Conservation (phyloP, 176 grass and related monocot genomes). For the Triticum turgidum region DNA sequence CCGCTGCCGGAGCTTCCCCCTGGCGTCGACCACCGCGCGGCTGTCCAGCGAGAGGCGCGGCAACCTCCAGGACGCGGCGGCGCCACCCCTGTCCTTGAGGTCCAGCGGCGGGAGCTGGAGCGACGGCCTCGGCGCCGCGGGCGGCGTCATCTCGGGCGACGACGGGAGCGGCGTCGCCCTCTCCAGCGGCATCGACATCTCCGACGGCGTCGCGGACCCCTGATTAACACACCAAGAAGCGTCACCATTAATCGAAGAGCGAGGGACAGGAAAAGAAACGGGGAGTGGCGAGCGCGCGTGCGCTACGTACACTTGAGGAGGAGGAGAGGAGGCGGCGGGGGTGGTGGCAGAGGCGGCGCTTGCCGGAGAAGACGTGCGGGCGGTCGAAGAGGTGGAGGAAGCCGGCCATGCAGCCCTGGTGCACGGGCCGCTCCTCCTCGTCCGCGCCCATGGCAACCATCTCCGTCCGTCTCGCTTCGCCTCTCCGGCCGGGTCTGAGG, state of each 20-base stretch:
- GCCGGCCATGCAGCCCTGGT: slow-evolving; percentile 79
- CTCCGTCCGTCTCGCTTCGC: not conserved
- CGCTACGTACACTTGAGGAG: slow-evolving; percentile 18
- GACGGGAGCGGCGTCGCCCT: slow-evolving; percentile 19
- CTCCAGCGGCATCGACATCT: slow-evolving; percentile 51
- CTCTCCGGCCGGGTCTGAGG: no score
- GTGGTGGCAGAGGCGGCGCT: slow-evolving; percentile 25
- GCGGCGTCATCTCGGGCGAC: slow-evolving; percentile 48
- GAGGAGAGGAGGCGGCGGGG: slow-evolving; percentile 44
- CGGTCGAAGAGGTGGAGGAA: slow-evolving; percentile 92
- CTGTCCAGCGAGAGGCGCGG: slow-evolving; percentile 92
- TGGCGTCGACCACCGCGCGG: slow-evolving; percentile 58
- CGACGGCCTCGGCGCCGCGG: slow-evolving; percentile 48
- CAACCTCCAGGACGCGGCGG: slow-evolving; percentile 39
- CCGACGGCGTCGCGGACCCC: slow-evolving; percentile 84
- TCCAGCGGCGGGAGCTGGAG: slow-evolving; percentile 48
- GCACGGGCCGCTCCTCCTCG: slow-evolving; percentile 57
- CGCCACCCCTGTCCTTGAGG: slow-evolving; percentile 1
- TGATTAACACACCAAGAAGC: not conserved
- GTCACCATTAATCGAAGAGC: not conserved
- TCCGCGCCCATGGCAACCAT: slow-evolving; percentile 36
- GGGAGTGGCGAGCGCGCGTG: not conserved
- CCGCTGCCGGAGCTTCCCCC: slow-evolving; percentile 65
- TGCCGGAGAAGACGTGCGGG: slow-evolving; percentile 50
- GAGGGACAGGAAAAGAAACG: no score